Conservation (phyloP, 352 stramenopile genomes). For the Phytophthora sp. region DNA sequence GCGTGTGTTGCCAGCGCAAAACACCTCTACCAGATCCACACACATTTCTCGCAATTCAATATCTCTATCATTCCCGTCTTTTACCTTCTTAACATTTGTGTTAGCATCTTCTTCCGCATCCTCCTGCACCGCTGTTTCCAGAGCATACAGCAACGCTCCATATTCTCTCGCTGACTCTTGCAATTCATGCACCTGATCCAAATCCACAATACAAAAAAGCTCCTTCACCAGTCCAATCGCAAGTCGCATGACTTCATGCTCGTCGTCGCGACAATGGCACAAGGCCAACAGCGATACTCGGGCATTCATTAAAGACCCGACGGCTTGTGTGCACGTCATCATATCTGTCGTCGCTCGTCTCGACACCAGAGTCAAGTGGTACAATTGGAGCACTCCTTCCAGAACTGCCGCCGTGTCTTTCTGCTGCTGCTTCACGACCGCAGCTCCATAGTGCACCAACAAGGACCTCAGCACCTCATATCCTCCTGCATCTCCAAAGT, state of each 20-base stretch:
- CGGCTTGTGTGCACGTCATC: slow-evolving; percentile 64
- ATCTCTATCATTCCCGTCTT: slow-evolving; percentile 10
- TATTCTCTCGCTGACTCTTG: slow-evolving; percentile 83
- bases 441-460: slow-evolving; percentile 64
- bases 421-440: slow-evolving; percentile 13
- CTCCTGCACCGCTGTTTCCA: slow-evolving; percentile 51
- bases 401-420: slow-evolving; percentile 43
- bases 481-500: slow-evolving; percentile 75
- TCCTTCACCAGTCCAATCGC: slow-evolving; percentile 79
- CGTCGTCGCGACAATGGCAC: slow-evolving; percentile 48
- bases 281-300: slow-evolving; percentile 70
- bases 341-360: slow-evolving; percentile 58
- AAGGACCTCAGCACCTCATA: slow-evolving; percentile 75
- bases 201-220: slow-evolving; percentile 72
- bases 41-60: slow-evolving; percentile 50
- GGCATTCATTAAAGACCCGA: slow-evolving; percentile 68
- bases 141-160: slow-evolving; percentile 73
- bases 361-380: slow-evolving; percentile 66
- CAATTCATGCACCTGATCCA: slow-evolving; percentile 79
- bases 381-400: slow-evolving; percentile 58
- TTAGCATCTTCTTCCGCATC: slow-evolving; percentile 22
- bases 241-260: slow-evolving; percentile 54
- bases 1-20: slow-evolving; percentile 78
- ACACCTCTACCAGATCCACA: slow-evolving; percentile 81
- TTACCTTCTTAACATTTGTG: slow-evolving; percentile 9